Evolutionary conservation across 345 rosid species (phyloP).

Genomic region (Linum tenue): DNA sequence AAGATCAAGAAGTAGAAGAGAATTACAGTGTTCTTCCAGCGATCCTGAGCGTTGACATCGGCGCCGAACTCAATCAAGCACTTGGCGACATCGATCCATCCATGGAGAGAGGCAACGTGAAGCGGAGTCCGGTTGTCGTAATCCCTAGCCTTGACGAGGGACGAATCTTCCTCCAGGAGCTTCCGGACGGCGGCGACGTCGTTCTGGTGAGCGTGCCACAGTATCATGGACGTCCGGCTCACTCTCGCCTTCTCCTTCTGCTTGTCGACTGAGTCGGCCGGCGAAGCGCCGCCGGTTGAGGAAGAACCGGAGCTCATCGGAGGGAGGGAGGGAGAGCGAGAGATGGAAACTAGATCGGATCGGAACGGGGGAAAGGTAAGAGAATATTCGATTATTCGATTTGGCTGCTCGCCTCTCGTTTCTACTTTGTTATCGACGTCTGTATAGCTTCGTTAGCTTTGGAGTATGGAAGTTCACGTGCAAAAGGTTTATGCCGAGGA

Average conservation of each 20-base stretch:
- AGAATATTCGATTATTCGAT: not conserved
- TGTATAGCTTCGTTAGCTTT: not conserved
- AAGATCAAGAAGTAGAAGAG: not conserved
- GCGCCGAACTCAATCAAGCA: constrained; percentile 83
- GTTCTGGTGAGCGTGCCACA: constrained; percentile 99
- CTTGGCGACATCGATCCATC: constrained; percentile 85
- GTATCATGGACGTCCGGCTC: constrained; percentile 87
- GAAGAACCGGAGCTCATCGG: constrained; percentile 44
- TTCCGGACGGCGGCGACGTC: constrained; percentile 74
- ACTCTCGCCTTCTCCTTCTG: constrained; percentile 96
- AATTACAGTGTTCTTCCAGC: constrained; percentile 93
- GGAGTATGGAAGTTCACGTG: not conserved
- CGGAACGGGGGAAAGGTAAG: constrained; percentile 4
- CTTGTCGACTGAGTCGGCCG: constrained; percentile 36
- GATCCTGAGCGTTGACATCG: constrained; percentile 98
- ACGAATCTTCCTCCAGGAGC: constrained; percentile 81
- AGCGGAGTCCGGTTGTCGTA: constrained; percentile 90
- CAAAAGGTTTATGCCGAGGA: no score
- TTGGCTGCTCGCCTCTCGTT: not conserved
- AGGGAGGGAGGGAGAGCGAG: no score
- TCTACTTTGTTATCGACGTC: not conserved
- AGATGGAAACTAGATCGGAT: constrained; percentile 17
- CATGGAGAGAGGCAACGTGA: constrained; percentile 94
- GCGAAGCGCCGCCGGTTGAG: constrained; percentile 21
- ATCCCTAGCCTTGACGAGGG: constrained; percentile 84